Percentiles rank a stretch among this genome's conserved stretches.
phyloP scores from a whole-genome alignment of 306 rosid species.

The Castanea sativa region DNA sequence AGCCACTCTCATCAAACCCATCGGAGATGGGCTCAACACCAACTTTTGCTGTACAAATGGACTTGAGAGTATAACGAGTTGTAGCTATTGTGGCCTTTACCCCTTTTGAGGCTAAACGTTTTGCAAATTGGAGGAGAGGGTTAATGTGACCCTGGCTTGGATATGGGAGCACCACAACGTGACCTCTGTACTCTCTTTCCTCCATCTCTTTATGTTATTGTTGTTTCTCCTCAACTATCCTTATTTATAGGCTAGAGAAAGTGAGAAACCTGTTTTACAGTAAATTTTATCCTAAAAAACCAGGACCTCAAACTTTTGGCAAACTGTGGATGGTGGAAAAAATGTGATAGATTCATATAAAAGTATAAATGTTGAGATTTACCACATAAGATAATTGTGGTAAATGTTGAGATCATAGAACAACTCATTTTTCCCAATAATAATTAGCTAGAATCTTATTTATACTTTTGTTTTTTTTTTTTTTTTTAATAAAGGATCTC shows the following conservation, averaged over 20 bases:
- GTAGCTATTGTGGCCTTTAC: slow-evolving; percentile 51
- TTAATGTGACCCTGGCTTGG: slow-evolving; percentile 59
- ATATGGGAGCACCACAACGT: slow-evolving; percentile 46
- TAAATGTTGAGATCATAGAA: too few relatives aligned
- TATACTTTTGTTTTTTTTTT: too few relatives aligned
- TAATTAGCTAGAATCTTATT: too few relatives aligned
- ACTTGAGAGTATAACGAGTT: slow-evolving; percentile 39
- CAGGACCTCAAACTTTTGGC: too few relatives aligned
- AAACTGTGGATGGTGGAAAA: too few relatives aligned
- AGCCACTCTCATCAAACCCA: slow-evolving; percentile 53
- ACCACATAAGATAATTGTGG: too few relatives aligned
- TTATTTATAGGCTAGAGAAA: not conserved
- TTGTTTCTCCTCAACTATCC: not conserved
- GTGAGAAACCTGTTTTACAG: too few relatives aligned
- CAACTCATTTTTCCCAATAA: too few relatives aligned
- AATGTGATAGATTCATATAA: too few relatives aligned
- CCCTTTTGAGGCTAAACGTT: slow-evolving; percentile 39
- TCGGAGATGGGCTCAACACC: slow-evolving; percentile 59
- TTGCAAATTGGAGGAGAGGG: slow-evolving; percentile 50
- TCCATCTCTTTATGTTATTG: slow-evolving; percentile 3
- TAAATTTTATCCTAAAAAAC: too few relatives aligned
- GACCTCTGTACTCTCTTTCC: slow-evolving; percentile 6
- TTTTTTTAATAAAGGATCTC: too few relatives aligned
- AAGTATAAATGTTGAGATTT: too few relatives aligned
- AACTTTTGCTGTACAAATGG: slow-evolving; percentile 34